Evolutionary conservation across 192 early-diverging fungal species (phyloP), one percentile per base, ranked within the genome.

Genomic region (Backusella australiensis): DNA sequence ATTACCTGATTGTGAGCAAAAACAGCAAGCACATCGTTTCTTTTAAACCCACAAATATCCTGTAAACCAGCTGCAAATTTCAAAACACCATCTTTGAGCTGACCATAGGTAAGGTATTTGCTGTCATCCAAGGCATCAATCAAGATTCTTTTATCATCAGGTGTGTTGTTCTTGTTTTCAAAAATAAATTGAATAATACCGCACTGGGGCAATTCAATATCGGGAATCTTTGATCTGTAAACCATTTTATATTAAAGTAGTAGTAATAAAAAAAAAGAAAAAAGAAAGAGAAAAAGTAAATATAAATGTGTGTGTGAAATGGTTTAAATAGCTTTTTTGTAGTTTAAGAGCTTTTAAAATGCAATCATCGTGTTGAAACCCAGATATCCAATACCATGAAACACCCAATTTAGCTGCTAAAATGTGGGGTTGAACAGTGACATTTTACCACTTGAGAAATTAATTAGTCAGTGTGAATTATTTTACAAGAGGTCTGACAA

Each of bases 181-280:
- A 81, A 81, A 1, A 83, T 52, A 29, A 81, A 86, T 14, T 83
- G 78, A 65, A 83, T 82, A 44, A 87, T 59, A 59, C 84, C 86
- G 59, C 78, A 80, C 41, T 80, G 38, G 34, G 85, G 86, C 14
- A 87, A 76, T 34, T 81, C 73, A 38, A 83, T 65, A 74, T 81
- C 76, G 21, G 83, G 82, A 29, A 76, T 12, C 15, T 34, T 29
- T 1, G 83, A 86, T 34, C 34, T 77, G 69, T 84, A 85, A 65
- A 85, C 79, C 73, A 84, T 85, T 21, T 74, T 23, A 7, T 39
- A 41, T 59, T 59, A 12, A 23, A 59, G 3, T 59, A 14, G 29
- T 14, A 59, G 23, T 11, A 12, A 12, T 26, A 0, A 63, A 63
- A 12, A 11, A 29, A 29, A 29, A 29, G 1, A 29, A 29, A 12